These are phyloP conservation scores for Helicostylum pulchrum DNA, from an alignment of 192 early-diverging fungal genomes.

Conservation along the genomic window DNA sequence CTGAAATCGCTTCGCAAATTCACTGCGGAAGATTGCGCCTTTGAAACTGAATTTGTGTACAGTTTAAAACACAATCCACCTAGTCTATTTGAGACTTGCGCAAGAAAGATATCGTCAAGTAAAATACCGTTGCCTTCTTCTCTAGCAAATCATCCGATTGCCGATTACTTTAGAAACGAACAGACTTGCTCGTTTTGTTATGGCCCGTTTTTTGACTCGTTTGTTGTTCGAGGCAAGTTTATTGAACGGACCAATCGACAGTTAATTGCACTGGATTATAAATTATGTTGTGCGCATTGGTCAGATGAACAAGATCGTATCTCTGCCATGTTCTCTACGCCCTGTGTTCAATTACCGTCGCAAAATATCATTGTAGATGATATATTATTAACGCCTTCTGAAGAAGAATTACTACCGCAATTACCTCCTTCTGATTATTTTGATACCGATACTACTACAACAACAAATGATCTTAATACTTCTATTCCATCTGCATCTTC, in stretches of 20 bases:
- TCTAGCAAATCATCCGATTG: constrained; percentile 48
- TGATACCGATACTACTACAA: background rate
- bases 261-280: constrained; percentile 62
- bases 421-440: too few relatives aligned
- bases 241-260: constrained; percentile 56
- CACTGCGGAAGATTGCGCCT: constrained; percentile 51
- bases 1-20: constrained; percentile 69
- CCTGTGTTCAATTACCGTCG: background rate
- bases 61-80: constrained; percentile 51
- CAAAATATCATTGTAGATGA: background rate
- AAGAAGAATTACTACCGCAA: too few relatives aligned
- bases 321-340: constrained; percentile 49
- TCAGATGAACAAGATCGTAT: constrained; percentile 66
- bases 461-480: background rate
- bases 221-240: constrained; percentile 53
- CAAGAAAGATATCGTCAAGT: constrained; percentile 64
- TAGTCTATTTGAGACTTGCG: constrained; percentile 71
- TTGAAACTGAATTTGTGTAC: constrained; percentile 43
- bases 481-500: background rate
- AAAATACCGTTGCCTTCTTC: constrained; percentile 50
- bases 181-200: constrained; percentile 69
- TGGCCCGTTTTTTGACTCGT: constrained; percentile 75
- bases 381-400: background rate
- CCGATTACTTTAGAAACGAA: constrained; percentile 59
- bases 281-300: constrained; percentile 77